A percentile compares a stretch with the other conserved stretches of the same genome.
These are phyloP conservation scores for Chytriomyces hyalinus DNA, from an alignment of 192 early-diverging fungal species.

Conservation along the genomic window DNA sequence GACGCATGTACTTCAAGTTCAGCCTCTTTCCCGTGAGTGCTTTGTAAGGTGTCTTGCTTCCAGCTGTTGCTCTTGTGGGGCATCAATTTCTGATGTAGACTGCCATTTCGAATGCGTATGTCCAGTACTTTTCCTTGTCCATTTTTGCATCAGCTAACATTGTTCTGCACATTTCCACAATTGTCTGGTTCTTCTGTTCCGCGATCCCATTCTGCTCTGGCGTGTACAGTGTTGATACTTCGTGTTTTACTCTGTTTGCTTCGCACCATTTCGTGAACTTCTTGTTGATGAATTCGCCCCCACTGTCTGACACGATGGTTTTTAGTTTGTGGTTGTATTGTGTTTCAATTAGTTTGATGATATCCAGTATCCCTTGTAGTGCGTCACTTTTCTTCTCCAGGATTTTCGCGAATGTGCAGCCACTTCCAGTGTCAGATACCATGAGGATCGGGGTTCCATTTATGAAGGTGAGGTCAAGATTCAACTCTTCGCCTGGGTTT, in stretches of 20 bases:
- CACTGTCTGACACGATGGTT: too few species aligned
- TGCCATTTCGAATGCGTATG: too few species aligned
- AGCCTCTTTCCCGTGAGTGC: neutral
- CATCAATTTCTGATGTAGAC: neutral
- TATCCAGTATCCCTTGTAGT: too few species aligned
- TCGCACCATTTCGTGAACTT: neutral
- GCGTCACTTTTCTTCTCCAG: too few species aligned
- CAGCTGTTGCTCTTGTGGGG: neutral
- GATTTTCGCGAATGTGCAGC: too few species aligned
- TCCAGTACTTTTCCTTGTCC: too few species aligned
- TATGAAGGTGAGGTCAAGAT: too few species aligned
- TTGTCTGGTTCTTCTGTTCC: neutral
- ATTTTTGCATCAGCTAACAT: neutral
- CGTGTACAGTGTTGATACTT: neutral
- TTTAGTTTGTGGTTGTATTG: too few species aligned
- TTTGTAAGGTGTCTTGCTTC: neutral
- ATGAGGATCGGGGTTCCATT: too few species aligned
- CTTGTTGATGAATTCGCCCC: neutral
- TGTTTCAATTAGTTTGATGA: too few species aligned
- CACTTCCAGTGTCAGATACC: too few species aligned
- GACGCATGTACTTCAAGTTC: neutral
- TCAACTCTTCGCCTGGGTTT: too few species aligned
- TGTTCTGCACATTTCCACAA: neutral
- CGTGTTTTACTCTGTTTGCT: neutral
- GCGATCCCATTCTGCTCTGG: conserved; percentile 6